Base-by-base conservation (phyloP, 108 stramenopile species). In the Heterococcus sp. region DNA sequence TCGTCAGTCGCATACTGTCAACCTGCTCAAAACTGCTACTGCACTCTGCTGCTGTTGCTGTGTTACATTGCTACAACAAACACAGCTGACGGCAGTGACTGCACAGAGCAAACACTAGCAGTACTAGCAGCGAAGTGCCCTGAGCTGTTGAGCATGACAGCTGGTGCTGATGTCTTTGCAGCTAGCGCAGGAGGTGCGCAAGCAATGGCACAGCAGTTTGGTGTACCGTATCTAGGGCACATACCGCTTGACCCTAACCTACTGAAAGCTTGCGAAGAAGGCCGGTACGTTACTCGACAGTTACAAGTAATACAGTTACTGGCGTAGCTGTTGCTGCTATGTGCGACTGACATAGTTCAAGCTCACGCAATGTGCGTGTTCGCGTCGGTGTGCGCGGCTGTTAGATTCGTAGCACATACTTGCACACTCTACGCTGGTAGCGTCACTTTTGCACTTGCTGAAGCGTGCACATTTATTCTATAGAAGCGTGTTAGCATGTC, bases 161-260 rank as follows among this genome's bases (percentile, higher is more conserved):
- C n/a, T 87, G 28, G 88, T 90, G 2, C 65, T 87, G 33, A 80
- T 93, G 0, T 85, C 93, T 65, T 75, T 99, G 0, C 97, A 96
- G 75, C 94, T 32, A 38, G 91, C 1, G 82, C 74, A 35, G 92
- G 88, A 29, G 80, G 74, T 2, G 94, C 96, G 0, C 74, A 82
- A 35, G 93, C 87, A 30, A 98, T 98, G 97, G 94, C 96, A 2
- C 83, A 82, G 37, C 78, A 90, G 65, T 95, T 93, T 79, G 73
- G 86, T 4, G 93, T 97, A 1, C 95, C 95, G 1, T 95, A 93
- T 75, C 90, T 96, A 67, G 97, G 97, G 34, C 76, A 82, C 30
- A 34, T 99, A 29, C 97, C 97, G 0, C 78, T 99, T 76, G 98
- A 99, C 89, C 94, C 96, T 0, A 92, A 93, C 66, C 77, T 99